Evolutionary conservation across 1,284 basidiomycete species (phyloP).

Genomic region (Spongispora temasekensis): DNA sequence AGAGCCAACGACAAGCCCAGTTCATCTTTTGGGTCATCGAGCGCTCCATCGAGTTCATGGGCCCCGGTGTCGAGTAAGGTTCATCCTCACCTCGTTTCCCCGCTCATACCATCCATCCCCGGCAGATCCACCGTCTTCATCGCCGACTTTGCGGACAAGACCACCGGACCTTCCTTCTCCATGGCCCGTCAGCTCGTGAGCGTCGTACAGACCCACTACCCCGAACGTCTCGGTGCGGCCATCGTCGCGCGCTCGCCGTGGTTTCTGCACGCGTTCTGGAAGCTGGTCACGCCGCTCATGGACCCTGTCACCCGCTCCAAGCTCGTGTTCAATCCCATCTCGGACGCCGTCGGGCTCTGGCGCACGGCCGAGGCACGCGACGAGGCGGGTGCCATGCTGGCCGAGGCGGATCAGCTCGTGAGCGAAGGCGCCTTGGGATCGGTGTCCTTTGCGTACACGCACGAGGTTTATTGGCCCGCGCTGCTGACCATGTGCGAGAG

Average conservation of each 20-base stretch:
- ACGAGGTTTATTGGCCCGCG: slow-evolving; percentile 73
- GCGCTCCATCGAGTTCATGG: slow-evolving; percentile 70
- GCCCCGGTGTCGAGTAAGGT: slow-evolving; percentile 74
- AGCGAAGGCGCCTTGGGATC: slow-evolving; percentile 62
- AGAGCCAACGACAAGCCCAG: slow-evolving; percentile 70
- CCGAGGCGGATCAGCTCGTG: slow-evolving; percentile 58
- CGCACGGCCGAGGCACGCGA: slow-evolving; percentile 14
- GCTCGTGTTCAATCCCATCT: slow-evolving; percentile 66
- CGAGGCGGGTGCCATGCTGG: slow-evolving; percentile 52
- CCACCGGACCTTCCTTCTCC: slow-evolving; percentile 71
- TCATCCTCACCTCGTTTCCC: background rate
- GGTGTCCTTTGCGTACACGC: slow-evolving; percentile 65
- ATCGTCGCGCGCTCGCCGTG: slow-evolving; percentile 85
- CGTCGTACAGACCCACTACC: slow-evolving; percentile 88
- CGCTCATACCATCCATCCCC: background rate
- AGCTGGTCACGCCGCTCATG: slow-evolving; percentile 78
- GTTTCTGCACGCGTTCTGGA: slow-evolving; percentile 80
- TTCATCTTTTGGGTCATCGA: slow-evolving; percentile 79
- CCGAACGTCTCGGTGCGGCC: slow-evolving; percentile 87
- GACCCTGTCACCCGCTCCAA: slow-evolving; percentile 78
- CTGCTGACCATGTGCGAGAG: slow-evolving; percentile 58
- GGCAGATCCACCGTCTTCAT: slow-evolving; percentile 67
- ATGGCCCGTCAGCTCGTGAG: slow-evolving; percentile 68
- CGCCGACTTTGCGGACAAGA: slow-evolving; percentile 81
- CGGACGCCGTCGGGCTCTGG: slow-evolving; percentile 25